A percentile compares a stretch with the other conserved stretches of the same genome.
These are phyloP conservation scores for Polytolypa hystricis DNA, from an alignment of 2,329 filamentous ascomycete species.

Conservation along the genomic window DNA sequence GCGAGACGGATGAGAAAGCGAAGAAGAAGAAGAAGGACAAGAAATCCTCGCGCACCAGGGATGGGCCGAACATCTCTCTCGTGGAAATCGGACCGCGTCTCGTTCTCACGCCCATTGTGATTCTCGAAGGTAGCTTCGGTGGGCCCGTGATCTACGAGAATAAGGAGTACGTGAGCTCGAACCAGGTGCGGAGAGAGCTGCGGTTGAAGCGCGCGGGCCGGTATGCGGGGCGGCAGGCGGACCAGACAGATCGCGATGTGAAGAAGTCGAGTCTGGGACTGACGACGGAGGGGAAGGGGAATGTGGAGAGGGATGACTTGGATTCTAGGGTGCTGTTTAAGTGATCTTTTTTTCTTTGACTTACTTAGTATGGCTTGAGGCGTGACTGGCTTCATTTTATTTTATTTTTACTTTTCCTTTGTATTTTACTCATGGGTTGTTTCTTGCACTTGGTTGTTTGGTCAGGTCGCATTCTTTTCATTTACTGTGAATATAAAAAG, in stretches of 20 bases:
- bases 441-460: too few species aligned
- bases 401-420: too few species aligned
- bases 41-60: conserved; percentile 31
- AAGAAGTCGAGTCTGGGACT: conserved; percentile 71
- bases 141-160: conserved; percentile 98
- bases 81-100: conserved; percentile 92
- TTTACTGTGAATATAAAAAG: too few species aligned
- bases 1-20: conserved; percentile 29
- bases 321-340: conserved; percentile 69
- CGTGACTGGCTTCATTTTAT: too few species aligned
- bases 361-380: too few species aligned
- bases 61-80: conserved; percentile 61
- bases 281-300: conserved; percentile 53
- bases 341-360: conserved; percentile 41
- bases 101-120: conserved; percentile 86
- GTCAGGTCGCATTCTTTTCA: too few species aligned
- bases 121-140: conserved; percentile 88
- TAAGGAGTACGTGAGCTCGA: conserved; percentile 91
- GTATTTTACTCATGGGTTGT: too few species aligned
- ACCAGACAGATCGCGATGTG: conserved; percentile 57
- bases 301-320: conserved; percentile 55
- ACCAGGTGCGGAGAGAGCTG: conserved; percentile 80
- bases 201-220: conserved; percentile 62
- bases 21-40: conserved; percentile 30
- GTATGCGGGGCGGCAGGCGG: conserved; percentile 67